Evolutionary conservation across 108 stramenopile species (phyloP), one percentile per base, ranked within the genome.

Genomic region (Schizochytrium sp.): DNA sequence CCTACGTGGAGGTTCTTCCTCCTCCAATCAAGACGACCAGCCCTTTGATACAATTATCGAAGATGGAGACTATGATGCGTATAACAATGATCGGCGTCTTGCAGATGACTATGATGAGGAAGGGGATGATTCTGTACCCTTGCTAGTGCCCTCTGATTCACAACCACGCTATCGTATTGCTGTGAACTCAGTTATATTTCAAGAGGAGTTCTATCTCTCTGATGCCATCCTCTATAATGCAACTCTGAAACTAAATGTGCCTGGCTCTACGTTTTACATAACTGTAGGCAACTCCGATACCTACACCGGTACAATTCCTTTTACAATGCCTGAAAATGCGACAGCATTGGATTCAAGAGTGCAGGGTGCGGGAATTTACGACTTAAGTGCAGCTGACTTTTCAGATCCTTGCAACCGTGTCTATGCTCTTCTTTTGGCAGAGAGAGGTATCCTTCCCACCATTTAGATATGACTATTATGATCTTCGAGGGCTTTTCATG

Each of bases 331-430:
- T 44, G 12, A 38, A 0, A 15, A 38, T 44, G 64, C 64, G 5
- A 15, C 64, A 8, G 12, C 3, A 8, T 10, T 8, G 2, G 64
- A 69, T 44, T 44, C 64, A 7, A 8, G 40, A 38, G 12, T 13
- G 12, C 28, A 8, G 12, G 64, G 64, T 7, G 64, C 64, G 10
- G 64, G 64, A 12, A 69, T 69, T 38, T 69, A 69, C 2, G 15
- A 69, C 15, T 5, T 15, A 38, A 44, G 5, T 5, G 64, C 64
- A 7, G 28, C 64, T 0, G 64, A 69, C 28, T 69, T 69, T 15
- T 28, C 64, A 13, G 64, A 69, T 69, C 64, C 64, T 7, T 69
- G 64, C 28, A 38, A 69, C 42, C 64, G 64, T 44, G 64, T 69
- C 12, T 69, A 69, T 15, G 64, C 64, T 44, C 2, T 69, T 15